These are phyloP conservation scores for Amylostereum chailletii DNA, from an alignment of 1,284 basidiomycete species.

Conservation along the genomic window DNA sequence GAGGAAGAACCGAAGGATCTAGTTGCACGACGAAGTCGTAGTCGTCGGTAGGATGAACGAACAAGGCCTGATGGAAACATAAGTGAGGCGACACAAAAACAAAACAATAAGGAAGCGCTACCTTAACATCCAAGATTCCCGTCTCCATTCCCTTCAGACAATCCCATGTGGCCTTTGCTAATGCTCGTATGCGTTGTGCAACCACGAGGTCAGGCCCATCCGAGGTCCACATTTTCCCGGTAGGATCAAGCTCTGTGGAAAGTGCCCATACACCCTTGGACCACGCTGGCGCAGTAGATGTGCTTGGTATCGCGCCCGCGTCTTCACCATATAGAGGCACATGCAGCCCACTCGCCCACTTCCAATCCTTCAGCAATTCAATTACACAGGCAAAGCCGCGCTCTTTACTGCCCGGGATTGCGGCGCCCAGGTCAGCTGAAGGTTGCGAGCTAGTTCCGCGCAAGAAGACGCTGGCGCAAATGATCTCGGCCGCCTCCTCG, in stretches of 20 bases:
- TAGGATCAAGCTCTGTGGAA: conserved; percentile 71
- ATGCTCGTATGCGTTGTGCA: conserved; percentile 57
- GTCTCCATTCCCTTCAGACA: conserved; percentile 37
- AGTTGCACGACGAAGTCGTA: conserved; percentile 86
- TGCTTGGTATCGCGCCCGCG: conserved; percentile 5
- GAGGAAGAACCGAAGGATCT: conserved; percentile 53
- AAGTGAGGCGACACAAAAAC: background rate
- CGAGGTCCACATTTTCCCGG: conserved; percentile 72
- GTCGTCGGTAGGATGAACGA: conserved; percentile 75
- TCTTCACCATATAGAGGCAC: conserved; percentile 50
- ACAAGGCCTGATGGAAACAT: conserved; percentile 49
- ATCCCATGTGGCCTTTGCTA: conserved; percentile 69
- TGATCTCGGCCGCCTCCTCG: conserved; percentile 77
- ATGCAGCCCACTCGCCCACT: conserved; percentile 63
- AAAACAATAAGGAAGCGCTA: conserved; percentile 15
- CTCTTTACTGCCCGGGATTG: conserved; percentile 60
- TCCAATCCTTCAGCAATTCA: conserved; percentile 75
- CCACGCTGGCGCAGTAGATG: conserved; percentile 23
- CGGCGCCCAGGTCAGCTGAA: conserved; percentile 17
- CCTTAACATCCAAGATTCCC: conserved; percentile 42
- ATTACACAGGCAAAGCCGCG: conserved; percentile 80
- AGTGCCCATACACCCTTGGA: conserved; percentile 69
- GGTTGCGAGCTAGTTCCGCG: conserved; percentile 24
- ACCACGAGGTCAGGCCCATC: conserved; percentile 57
- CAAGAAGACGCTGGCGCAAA: conserved; percentile 66